These are phyloP conservation scores for Aureobasidium sp. DNA, from an alignment of 2,329 filamentous ascomycete species.

Conservation along the genomic window DNA sequence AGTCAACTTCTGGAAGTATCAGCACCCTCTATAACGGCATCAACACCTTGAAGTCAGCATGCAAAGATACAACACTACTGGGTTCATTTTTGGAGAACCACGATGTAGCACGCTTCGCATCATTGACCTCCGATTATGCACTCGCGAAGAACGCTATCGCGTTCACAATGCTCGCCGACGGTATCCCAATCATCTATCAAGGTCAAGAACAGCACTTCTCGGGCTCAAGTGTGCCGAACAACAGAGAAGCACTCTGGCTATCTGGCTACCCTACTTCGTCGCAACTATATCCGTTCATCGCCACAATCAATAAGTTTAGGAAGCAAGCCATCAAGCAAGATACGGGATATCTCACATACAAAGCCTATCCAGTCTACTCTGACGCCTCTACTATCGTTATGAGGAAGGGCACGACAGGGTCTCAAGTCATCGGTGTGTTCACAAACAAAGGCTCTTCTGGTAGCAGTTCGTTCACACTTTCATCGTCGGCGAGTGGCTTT, in stretches of 20 bases:
- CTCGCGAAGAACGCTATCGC: constrained; percentile 35
- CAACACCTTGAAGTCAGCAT: constrained; percentile 28
- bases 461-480: constrained; percentile 2
- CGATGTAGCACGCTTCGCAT: constrained; percentile 34
- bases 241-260: constrained; percentile 35
- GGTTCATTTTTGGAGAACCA: constrained; percentile 37
- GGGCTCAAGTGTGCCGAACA: constrained; percentile 29
- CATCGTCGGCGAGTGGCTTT: constrained; percentile 24
- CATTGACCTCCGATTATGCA: constrained; percentile 31
- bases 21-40: constrained; percentile 32
- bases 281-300: constrained; percentile 35
- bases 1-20: constrained; percentile 31
- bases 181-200: constrained; percentile 38
- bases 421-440: constrained; percentile 39
- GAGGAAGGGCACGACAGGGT: constrained; percentile 35
- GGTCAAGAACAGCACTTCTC: constrained; percentile 38
- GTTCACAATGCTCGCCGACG: constrained; percentile 35
- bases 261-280: constrained; percentile 34
- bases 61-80: constrained; percentile 33
- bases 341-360: constrained; percentile 35
- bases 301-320: constrained; percentile 38
- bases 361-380: constrained; percentile 38
- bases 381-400: constrained; percentile 40
- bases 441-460: constrained; percentile 34
- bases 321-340: constrained; percentile 36